Conservation (phyloP, 2,329 filamentous ascomycete species). For the Cladophialophora yegresii region DNA sequence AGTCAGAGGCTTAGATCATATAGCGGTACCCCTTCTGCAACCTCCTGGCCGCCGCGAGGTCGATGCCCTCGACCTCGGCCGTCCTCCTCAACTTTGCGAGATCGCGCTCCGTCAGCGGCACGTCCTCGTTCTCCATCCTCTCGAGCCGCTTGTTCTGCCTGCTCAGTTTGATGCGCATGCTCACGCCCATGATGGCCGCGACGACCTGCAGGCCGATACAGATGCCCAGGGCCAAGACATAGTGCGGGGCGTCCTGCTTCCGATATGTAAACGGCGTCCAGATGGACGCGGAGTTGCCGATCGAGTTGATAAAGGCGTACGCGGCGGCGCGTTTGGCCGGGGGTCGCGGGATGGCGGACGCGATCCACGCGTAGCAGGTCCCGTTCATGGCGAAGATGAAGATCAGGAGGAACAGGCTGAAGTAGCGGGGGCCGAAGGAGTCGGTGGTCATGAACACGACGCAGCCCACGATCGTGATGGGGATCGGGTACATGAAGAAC, state of each 20-base stretch:
- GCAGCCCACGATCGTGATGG: constrained; percentile 55
- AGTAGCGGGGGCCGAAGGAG: constrained; percentile 57
- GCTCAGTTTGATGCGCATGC: constrained; percentile 46
- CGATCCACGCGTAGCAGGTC: constrained; percentile 55
- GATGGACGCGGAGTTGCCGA: constrained; percentile 57
- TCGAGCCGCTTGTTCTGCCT: constrained; percentile 55
- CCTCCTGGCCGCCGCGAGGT: constrained; percentile 52
- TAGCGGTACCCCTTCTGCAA: constrained; percentile 60
- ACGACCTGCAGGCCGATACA: constrained; percentile 47
- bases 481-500: constrained; percentile 56
- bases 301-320: constrained; percentile 58
- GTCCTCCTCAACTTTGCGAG: constrained; percentile 52
- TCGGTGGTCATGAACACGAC: constrained; percentile 58
- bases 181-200: constrained; percentile 41
- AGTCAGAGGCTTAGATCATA: constrained; percentile 44
- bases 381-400: constrained; percentile 61
- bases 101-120: constrained; percentile 51
- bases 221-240: constrained; percentile 47
- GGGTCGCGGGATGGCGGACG: constrained; percentile 54
- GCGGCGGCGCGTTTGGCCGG: constrained; percentile 59
- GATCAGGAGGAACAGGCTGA: constrained; percentile 56
- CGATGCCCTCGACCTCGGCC: constrained; percentile 55
- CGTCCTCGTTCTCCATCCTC: constrained; percentile 53
- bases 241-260: constrained; percentile 44
- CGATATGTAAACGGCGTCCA: constrained; percentile 56